These are phyloP conservation scores for Aspergillus quadricinctus DNA, from an alignment of 2,329 filamentous ascomycete genomes.

Conservation along the genomic window DNA sequence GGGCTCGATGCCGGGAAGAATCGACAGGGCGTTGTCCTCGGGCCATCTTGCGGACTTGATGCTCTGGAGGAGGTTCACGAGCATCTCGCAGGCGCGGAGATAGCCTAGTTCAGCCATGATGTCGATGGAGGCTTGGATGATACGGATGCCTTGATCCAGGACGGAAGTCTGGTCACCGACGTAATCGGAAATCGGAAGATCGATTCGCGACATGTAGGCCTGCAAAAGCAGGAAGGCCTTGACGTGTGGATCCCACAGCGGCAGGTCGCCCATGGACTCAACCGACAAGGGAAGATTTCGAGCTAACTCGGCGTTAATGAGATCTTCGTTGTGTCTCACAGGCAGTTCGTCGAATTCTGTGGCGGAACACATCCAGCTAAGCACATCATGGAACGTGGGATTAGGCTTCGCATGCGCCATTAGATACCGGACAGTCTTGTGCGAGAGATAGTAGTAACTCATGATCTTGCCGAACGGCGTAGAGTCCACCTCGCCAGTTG, in stretches of 20 bases:
- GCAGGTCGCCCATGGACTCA: slow-evolving; percentile 60
- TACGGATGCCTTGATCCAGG: slow-evolving; percentile 92
- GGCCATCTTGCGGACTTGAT: slow-evolving; percentile 94
- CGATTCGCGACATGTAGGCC: slow-evolving; percentile 88
- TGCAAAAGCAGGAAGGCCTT: slow-evolving; percentile 93
- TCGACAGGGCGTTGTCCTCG: slow-evolving; percentile 69
- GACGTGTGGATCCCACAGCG: slow-evolving; percentile 98
- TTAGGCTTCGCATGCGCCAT: slow-evolving; percentile 69
- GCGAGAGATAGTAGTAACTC: slow-evolving; percentile 98
- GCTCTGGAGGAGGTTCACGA: slow-evolving; percentile 82
- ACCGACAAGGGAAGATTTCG: slow-evolving; percentile 70
- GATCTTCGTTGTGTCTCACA: slow-evolving; percentile 95
- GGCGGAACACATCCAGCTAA: slow-evolving; percentile 89
- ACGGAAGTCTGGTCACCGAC: slow-evolving; percentile 87
- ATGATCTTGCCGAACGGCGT: slow-evolving; percentile 96
- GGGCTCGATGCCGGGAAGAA: slow-evolving; percentile 66
- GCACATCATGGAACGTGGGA: slow-evolving; percentile 73
- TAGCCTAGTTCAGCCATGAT: slow-evolving; percentile 86
- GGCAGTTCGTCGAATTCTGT: slow-evolving; percentile 97
- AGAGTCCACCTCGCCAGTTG: slow-evolving; percentile 80
- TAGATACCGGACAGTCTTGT: slow-evolving; percentile 87
- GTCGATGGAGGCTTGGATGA: slow-evolving; percentile 92
- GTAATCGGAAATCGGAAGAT: slow-evolving; percentile 93
- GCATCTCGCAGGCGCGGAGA: slow-evolving; percentile 69
- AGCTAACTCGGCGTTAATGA: slow-evolving; percentile 89